phyloP scores from a whole-genome alignment of 78 protist species.

The slime mould (Dictyostelium discoideum) region DNA sequence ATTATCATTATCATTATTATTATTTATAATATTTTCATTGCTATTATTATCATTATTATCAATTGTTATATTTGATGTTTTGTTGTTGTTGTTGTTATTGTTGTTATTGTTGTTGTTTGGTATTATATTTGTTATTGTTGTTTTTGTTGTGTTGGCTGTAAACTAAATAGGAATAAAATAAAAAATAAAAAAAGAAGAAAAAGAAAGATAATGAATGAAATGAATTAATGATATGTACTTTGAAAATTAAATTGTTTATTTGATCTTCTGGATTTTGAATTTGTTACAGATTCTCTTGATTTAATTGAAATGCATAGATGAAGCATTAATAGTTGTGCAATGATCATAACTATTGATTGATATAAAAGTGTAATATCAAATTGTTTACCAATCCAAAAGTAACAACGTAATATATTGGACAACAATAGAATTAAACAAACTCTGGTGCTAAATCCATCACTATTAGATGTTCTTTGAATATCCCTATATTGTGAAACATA shows the following conservation, averaged over 20 bases:
- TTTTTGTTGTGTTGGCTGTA: neutral
- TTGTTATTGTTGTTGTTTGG: neutral
- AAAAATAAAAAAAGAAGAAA: too few species aligned
- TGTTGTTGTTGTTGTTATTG: neutral
- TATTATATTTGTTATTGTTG: neutral
- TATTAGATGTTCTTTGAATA: slow-evolving; percentile 22
- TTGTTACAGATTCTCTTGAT: slow-evolving; percentile 13
- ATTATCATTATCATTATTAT: neutral
- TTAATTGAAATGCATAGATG: slow-evolving; percentile 43
- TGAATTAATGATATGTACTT: neutral
- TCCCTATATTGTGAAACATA: slow-evolving; percentile 80
- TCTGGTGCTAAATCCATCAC: slow-evolving; percentile 73
- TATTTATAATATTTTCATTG: neutral
- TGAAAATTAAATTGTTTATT: neutral
- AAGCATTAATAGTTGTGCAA: slow-evolving; percentile 73
- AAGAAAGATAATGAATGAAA: neutral
- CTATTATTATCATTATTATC: neutral
- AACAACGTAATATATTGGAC: slow-evolving; percentile 74
- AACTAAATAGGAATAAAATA: neutral
- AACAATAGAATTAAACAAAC: slow-evolving; percentile 78
- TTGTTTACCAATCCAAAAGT: slow-evolving; percentile 84
- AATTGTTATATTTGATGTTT: neutral
- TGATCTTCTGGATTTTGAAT: slow-evolving; percentile 14
- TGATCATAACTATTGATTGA: slow-evolving; percentile 83
- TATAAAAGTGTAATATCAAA: slow-evolving; percentile 80